Base-by-base conservation (phyloP, 2,329 filamentous ascomycete genomes). In the Diaporthe aspalathi region DNA sequence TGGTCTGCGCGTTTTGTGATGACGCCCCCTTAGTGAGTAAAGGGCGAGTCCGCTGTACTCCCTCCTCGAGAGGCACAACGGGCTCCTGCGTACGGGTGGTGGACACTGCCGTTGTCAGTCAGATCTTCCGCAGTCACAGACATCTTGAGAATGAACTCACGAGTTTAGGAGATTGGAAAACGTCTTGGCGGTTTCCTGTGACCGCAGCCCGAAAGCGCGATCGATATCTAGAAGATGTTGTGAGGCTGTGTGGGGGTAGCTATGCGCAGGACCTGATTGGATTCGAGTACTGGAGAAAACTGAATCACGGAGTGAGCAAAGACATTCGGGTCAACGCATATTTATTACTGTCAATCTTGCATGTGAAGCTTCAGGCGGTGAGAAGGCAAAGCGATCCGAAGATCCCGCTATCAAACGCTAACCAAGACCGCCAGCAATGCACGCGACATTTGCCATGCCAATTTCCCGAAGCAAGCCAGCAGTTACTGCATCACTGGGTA, bases 101-200 rank as follows among this genome's bases (percentile, higher is more conserved):
- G 94, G 84, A 91, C 89, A 83, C 95, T 97, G 82, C 52, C 73
- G 68, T 71, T 67, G 75, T 82, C 74, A 81, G 78, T 63, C 73
- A 27, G 38, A 45, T 20, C 29, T n/a, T 7, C n/a, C 29, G n/a
- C 43, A 50, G 43, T 14, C 27, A 32, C 16, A 2, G 3, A 17
- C n/a, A 24, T 65, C 22, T 27, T 50, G 27, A 50, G 29, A 20
- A n/a, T 20, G 29, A 22, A 81, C 94, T 83, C 89, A 97, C 95
- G 94, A 97, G 90, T 96, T 96, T 78, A 98, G 92, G 79, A 97
- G 92, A 87, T 97, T 98, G 88, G 94, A 95, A 92, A 97, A 98
- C 95, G 94, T 97, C 86, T 93, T 97, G 94, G 89, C 92, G 91
- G 84, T 82, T 83, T 80, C 80, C 74, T 76, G 83, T 84, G 91